Evolutionary conservation across 805 yeast species (phyloP), one percentile per base, ranked within the genome.

Genomic region (Myxozyma lipomycoides): DNA sequence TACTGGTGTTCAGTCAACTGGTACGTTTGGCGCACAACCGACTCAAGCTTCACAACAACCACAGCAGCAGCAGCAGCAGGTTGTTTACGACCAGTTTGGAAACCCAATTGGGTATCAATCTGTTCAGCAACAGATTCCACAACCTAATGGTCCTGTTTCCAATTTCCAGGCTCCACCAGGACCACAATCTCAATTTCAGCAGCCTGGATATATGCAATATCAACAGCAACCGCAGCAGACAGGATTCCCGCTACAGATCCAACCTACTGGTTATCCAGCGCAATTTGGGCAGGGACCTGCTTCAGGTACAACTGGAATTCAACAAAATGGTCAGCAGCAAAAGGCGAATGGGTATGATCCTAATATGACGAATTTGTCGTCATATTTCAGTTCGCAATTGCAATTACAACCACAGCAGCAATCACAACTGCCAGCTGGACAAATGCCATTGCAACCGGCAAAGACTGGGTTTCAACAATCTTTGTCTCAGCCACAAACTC

Each of bases 151-250:
- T 3, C 12, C 32, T 9, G 12, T 12, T 9, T 7, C 12, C 32
- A 9, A 28, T 28, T 12, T 12, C 32, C 32, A 28, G 32, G 7
- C 7, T 12, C 32, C 7, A 28, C 32, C 7, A 28, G 32, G 12
- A 9, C 32, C 32, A 9, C 32, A 28, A 12, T 12, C 7, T 9
- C 32, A 28, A 12, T 12, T 9, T 9, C 32, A 28, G 32, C 32
- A 7, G 7, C 32, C 7, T 9, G 12, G 12, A 9, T 12, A 28
- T 19, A 35, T 25, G 43, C 48, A 52, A 43, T 52, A 53, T 37
- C 49, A 52, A 39, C 42, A 42, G 38, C 61, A 57, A 39, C 34
- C 43, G 37, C 50, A 45, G 21, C 48, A 48, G 21, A 48, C 40
- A 42, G 48, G 42, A 22, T 34, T 21, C 26, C 40, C 21, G 19